These are phyloP conservation scores for Wickerhamiella kazuoi DNA, from an alignment of 805 yeast genomes.

Conservation along the genomic window DNA sequence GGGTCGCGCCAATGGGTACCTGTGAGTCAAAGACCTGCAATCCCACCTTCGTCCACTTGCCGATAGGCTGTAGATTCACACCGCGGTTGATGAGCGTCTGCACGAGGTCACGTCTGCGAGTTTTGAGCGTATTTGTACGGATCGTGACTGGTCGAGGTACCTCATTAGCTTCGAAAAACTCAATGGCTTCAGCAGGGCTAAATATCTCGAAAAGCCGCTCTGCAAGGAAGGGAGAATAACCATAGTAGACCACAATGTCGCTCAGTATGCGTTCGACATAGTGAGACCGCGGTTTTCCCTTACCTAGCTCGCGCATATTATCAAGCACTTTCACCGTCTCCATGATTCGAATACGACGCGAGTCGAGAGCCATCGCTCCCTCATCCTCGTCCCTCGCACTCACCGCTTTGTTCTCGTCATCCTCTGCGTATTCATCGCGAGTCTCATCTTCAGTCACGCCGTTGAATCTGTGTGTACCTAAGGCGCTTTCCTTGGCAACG, in stretches of 20 bases:
- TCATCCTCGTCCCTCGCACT: constrained; percentile 16
- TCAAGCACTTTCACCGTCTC: constrained; percentile 90
- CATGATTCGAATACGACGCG: constrained; percentile 82
- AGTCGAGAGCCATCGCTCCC: constrained; percentile 43
- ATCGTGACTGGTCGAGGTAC: constrained; percentile 91
- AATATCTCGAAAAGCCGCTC: constrained; percentile 84
- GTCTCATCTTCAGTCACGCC: constrained; percentile 11
- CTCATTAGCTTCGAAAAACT: constrained; percentile 96
- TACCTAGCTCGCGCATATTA: constrained; percentile 40
- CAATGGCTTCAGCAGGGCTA: constrained; percentile 92
- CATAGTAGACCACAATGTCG: constrained; percentile 87
- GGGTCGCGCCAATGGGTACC: constrained; percentile 99
- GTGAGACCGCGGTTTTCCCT: constrained; percentile 71
- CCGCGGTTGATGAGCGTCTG: constrained; percentile 92
- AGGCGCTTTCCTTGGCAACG: constrained; percentile 7
- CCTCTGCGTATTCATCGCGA: constrained; percentile 12
- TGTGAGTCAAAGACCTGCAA: constrained; percentile 93
- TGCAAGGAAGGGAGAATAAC: constrained; percentile 80
- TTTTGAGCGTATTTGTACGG: constrained; percentile 89
- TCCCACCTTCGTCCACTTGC: constrained; percentile 97
- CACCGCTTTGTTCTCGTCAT: constrained; percentile 16
- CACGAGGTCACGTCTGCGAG: constrained; percentile 90
- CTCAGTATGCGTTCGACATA: constrained; percentile 59
- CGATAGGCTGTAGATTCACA: constrained; percentile 92
- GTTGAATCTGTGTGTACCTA: constrained; percentile 4